Base-by-base conservation (phyloP, 169 alveolate species). In the Plasmodium blacklocki region DNA sequence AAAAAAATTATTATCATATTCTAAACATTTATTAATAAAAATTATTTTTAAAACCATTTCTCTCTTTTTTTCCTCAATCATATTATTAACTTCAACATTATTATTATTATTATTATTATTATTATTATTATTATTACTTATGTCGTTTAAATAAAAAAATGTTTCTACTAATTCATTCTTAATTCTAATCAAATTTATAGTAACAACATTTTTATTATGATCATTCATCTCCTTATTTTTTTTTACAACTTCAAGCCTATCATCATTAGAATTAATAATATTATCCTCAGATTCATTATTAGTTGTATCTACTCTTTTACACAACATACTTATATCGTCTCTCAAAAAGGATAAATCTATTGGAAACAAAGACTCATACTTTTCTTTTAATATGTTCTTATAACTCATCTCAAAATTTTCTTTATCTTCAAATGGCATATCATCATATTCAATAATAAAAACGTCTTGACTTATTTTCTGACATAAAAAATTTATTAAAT, bases 1-100 rank as follows among this genome's bases (percentile, higher is more conserved):
- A 72, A 83, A 83, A 83, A 83, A 83, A 15, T 83, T 83, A 14
- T 43, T 83, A 29, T 83, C 83, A 68, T 83, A 56, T 56, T 58
- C 83, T 56, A 68, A 32, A 12, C 62, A 54, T 29, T 58, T 67
- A 49, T 68, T 59, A 15, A 56, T 19, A 56, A 68, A 83, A 49
- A 32, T 83, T 47, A 83, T 19, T 39, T 29, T 83, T 67, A 15
- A 68, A 56, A 3, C 67, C 12, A 15, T 39, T 12, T 47, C 18
- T 26, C 45, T 54, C 59, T 11, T 70, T 19, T 19, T 83, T 60
- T 14, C 43, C 29, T 47, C 39, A 29, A n/a, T 9, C 32, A 21
- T 47, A n/a, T 39, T 39, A 39, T 39, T 4, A 39, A 39, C 47
- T 39, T 39, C 47, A 39, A 39, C 47, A 32, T n/a, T n/a, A 32